Percentiles rank a stretch among this genome's conserved stretches.
phyloP scores from a whole-genome alignment of 345 rosid genomes.

The Litchi chinensis region DNA sequence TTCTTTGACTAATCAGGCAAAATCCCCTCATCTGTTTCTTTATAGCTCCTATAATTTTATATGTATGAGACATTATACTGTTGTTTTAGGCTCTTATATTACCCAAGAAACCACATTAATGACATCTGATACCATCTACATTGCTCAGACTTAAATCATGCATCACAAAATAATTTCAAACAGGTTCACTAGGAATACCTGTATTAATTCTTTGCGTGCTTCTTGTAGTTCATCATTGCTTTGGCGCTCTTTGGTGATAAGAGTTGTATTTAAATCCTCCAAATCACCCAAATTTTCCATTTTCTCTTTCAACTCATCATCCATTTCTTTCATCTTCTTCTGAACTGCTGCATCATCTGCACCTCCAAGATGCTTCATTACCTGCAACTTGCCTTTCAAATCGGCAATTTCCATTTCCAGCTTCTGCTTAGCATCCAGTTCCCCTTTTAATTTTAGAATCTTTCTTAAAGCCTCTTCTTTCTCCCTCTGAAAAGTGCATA shows the following conservation, averaged over 20 bases:
- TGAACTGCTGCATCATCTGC: slow-evolving; percentile 69
- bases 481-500: slow-evolving; percentile 60
- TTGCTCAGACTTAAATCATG: not conserved
- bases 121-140: no score
- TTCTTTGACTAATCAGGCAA: not conserved
- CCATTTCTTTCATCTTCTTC: slow-evolving; percentile 69
- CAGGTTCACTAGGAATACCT: slow-evolving; percentile 20
- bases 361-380: slow-evolving; percentile 80
- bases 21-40: not conserved
- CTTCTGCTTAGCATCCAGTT: slow-evolving; percentile 74
- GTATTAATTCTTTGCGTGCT: slow-evolving; percentile 46
- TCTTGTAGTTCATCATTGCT: slow-evolving; percentile 61
- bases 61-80: not conserved
- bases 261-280: slow-evolving; percentile 40
- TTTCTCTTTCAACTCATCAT: slow-evolving; percentile 57
- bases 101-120: not conserved
- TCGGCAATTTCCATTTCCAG: slow-evolving; percentile 88
- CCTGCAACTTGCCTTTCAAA: slow-evolving; percentile 73
- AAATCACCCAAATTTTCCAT: slow-evolving; percentile 39
- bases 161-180: not conserved
- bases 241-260: slow-evolving; percentile 49
- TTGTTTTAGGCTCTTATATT: not conserved
- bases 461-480: slow-evolving; percentile 63
- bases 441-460: slow-evolving; percentile 66
- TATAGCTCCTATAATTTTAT: not conserved